Evolutionary conservation across 305 asterid species (phyloP), one percentile per base, ranked within the genome.

Genomic region (Ajuga reptans): DNA sequence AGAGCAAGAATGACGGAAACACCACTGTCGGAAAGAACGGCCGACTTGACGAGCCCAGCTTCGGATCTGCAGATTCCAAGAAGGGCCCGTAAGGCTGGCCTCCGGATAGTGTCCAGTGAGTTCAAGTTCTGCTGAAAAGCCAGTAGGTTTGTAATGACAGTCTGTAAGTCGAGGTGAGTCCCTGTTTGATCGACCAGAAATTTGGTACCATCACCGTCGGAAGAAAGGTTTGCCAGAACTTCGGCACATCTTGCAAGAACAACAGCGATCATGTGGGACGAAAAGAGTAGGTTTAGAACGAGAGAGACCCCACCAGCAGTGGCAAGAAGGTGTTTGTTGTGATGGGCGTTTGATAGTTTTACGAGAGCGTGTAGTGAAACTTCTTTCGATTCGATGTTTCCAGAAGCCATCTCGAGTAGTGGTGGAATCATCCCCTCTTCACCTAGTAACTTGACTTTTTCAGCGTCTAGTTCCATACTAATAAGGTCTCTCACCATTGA

Each of bases 351-450:
- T 2, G 86, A 81, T 7, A 86, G 75, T 76, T 84, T 83, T 14
- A 71, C 80, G 15, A 86, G 86, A 2, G 77, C 78, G 17, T 75
- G 78, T 21, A 84, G 47, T 2, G 90, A 79, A 10, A 71, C 67
- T 49, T 83, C 83, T 73, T 83, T 83, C 9, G 85, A 79, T 71
- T 83, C 92, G 5, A 79, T 51, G 29, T 60, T 78, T 33, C 72
- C 87, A 15, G 85, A 78, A 9, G 84, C 60, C 92, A 86, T 86
- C 73, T 84, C 88, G 2, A 86, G 84, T 63, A 86, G 72, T 29
- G 83, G 77, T 12, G 81, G 76, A 42, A 86, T 73, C 7, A 80
- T 33, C 34, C 82, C 87, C 73, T 65, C 76, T 64, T 80, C 85
- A 56, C 87, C 87, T 6, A 86, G 80, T 60, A 79, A 61, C 69